Conservation (phyloP, 768 basidiomycete species). For the Pleurotus cornucopiae region DNA sequence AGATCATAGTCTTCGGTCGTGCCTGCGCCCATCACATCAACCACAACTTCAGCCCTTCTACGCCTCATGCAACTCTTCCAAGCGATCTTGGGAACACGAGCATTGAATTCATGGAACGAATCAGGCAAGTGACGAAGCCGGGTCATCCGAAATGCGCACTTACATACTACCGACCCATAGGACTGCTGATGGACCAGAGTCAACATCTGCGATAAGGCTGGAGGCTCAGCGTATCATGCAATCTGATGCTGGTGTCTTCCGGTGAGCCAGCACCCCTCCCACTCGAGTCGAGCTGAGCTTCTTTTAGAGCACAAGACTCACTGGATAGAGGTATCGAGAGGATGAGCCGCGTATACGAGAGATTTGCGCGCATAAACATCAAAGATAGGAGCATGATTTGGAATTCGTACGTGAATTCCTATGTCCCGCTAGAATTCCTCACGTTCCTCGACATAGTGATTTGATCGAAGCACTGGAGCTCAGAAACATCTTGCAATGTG, state of each 20-base stretch:
- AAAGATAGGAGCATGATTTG: constrained; percentile 99
- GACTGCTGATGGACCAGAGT: constrained; percentile 71
- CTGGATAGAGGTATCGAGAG: constrained; percentile 90
- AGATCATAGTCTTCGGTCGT: constrained; percentile 98
- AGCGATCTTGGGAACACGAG: constrained; percentile 79
- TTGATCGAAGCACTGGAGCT: constrained; percentile 96
- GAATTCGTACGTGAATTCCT: constrained; percentile 67
- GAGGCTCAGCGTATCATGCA: constrained; percentile 99
- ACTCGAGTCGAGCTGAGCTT: not conserved
- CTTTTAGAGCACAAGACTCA: constrained; percentile 69
- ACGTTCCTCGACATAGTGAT: constrained; percentile 48
- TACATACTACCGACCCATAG: constrained; percentile 26
- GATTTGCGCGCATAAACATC: constrained; percentile 86
- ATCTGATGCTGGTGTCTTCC: constrained; percentile 93
- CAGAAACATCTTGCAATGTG: constrained; percentile 91
- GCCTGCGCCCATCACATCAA: constrained; percentile 96
- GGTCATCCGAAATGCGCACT: not conserved
- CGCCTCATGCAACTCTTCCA: constrained; percentile 82
- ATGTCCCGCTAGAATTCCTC: not conserved
- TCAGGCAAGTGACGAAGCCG: constrained; percentile 40
- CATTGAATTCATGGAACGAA: constrained; percentile 84
- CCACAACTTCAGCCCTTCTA: constrained; percentile 82
- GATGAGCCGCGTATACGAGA: constrained; percentile 80
- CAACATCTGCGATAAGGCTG: constrained; percentile 85
- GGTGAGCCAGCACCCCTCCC: constrained; percentile 33